Evolutionary conservation across 495 filamentous ascomycete species (phyloP).

Genomic region (Penicillium parvum): DNA sequence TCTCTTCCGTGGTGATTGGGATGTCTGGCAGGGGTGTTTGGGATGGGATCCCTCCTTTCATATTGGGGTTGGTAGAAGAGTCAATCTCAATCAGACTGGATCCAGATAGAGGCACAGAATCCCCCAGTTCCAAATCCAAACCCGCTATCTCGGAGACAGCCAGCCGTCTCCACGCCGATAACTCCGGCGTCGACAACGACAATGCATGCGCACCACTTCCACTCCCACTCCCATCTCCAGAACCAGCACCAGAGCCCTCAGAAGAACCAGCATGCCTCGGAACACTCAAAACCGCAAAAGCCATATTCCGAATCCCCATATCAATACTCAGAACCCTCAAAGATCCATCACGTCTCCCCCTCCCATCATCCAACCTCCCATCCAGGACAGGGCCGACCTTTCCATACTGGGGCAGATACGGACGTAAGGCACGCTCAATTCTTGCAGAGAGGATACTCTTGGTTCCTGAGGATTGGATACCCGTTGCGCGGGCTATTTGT

Average conservation of each 20-base stretch:
- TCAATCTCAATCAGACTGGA: too few species aligned
- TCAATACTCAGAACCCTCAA: constrained; percentile 72
- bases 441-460: constrained; percentile 37
- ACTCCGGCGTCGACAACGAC: not conserved
- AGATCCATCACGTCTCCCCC: not conserved
- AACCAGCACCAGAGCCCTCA: too few species aligned
- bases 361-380: constrained; percentile 1
- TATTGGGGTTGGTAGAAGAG: too few species aligned
- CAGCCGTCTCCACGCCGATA: constrained; percentile 39
- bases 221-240: too few species aligned
- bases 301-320: constrained; percentile 82
- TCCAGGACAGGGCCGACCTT: too few species aligned
- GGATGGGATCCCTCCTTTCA: too few species aligned
- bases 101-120: too few species aligned
- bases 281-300: constrained; percentile 50
- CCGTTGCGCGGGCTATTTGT: constrained; percentile 48
- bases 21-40: not conserved
- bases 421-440: constrained; percentile 19
- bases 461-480: constrained; percentile 47
- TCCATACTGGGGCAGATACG: not conserved
- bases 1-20: not conserved
- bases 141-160: constrained; percentile 22
- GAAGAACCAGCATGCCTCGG: too few species aligned
- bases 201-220: too few species aligned
- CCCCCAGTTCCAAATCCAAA: constrained; percentile 2